Evolutionary conservation across 2,329 filamentous ascomycete species (phyloP), one percentile per base, ranked within the genome.

Genomic region (Talaromyces piceae): DNA sequence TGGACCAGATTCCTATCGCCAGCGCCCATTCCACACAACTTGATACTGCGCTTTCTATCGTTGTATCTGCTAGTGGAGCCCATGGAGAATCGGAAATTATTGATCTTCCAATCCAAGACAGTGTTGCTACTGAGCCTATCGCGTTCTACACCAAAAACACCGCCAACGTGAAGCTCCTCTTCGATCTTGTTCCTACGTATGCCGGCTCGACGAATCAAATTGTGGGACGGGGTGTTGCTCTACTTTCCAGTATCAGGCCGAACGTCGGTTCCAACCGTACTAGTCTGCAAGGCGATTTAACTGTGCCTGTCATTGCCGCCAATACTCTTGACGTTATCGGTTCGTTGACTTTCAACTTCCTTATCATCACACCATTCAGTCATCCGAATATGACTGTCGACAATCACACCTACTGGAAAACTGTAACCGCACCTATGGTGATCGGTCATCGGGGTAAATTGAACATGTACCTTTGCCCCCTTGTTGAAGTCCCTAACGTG

Each of bases 111-210:
- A 86, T 96, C 0, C 89, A 96, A 59, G 91, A 96, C 49, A 94
- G 91, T 59, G 88, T 96, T 58, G 86, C 87, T 30, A 97, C 93
- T 0, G 91, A 96, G 60, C 93, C 93, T 0, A 88, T 98, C 41
- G 84, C 89, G 0, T 98, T 98, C 69, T 88, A 84, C 52, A 85
- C 91, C 0, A 77, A 71, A 1, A 88, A 97, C 63, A 77, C 84
- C 1, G 77, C 80, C 25, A 88, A 89, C 61, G 91, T 96, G 53
- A 94, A 91, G 66, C 74, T 98, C 8, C 76, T 94, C 48, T 98
- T 98, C 61, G 93, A 98, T 61, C 88, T 98, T 58, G 84, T 97
- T 1, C 93, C 91, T 1, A 98, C 93, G 0, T 97, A 97, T 69
- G 87, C 91, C 37, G 93, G 91, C 4, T 75, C 77, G 5, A 81